Base-by-base conservation (phyloP, 2,329 filamentous ascomycete species). In the Allantophomopsis cytisporea region DNA sequence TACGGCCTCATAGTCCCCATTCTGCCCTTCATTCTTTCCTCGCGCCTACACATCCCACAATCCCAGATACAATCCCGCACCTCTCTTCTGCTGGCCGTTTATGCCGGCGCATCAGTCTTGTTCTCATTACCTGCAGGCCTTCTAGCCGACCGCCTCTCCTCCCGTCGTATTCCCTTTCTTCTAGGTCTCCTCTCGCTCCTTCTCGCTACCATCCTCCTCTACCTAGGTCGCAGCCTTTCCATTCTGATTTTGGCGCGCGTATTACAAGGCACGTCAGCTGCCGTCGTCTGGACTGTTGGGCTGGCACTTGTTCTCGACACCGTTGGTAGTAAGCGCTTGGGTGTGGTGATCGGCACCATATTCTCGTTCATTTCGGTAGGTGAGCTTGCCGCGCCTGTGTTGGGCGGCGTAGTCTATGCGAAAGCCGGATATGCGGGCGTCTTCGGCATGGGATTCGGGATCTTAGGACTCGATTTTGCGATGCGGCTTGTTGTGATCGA, bases 201-300 rank as follows among this genome's bases (percentile, higher is more conserved):
- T 0, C 76, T 64, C 0, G 66, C 77, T 3, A 87, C 83, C 1
- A 57, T 78, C 0, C 56, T 87, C 48, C 61, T 88, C 2, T 81
- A 76, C 45, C 59, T 84, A 5, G 80, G 80, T 2, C 68, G 64
- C 18, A 69, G 64, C 12, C 69, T 83, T 35, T 68, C 60, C 1
- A 54, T 84, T 0, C 62, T 85, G 32, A 60, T 83, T 14, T 57
- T 71, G 0, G 82, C 78, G 0, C 64, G 83, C 17, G 43, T 83
- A 2, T 60, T 86, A 11, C 82, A 87, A 52, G 82, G 82, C 0
- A 56, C 75, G 2, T 78, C 75, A 28, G 80, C 78, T 1, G 77
- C 78, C 2, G 69, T 85, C 1, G 80, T 86, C 8, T 87, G 81
- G 80, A 77, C 76, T 0, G 76, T 83, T 1, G 82, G 82, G 0